These are phyloP conservation scores for Taphrina betulina DNA, from an alignment of 1,139 yeast species.

Conservation along the genomic window DNA sequence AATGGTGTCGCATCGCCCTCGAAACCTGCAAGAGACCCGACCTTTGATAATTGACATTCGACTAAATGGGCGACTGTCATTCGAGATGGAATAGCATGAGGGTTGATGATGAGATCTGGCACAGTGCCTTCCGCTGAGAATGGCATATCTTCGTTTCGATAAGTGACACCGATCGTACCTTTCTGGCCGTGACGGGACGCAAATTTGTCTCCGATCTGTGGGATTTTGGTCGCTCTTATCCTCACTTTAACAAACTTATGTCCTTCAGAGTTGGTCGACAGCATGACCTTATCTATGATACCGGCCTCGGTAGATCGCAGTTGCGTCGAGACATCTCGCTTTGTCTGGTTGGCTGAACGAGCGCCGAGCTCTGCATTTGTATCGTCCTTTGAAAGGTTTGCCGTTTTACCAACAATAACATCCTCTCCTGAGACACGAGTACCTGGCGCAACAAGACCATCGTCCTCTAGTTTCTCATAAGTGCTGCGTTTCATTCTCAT, in stretches of 20 bases:
- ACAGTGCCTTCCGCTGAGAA: slow-evolving; percentile 94
- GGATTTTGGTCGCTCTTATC: slow-evolving; percentile 97
- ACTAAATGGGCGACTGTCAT: slow-evolving; percentile 99
- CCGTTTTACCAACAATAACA: slow-evolving; percentile 95
- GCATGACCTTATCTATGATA: slow-evolving; percentile 94
- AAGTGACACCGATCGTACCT: slow-evolving; percentile 99
- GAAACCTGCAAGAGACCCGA: slow-evolving; percentile 88
- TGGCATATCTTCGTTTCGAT: slow-evolving; percentile 98
- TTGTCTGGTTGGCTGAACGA: slow-evolving; percentile 95
- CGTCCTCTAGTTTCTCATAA: slow-evolving; percentile 95
- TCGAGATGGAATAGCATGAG: slow-evolving; percentile 99
- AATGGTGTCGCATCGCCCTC: slow-evolving; percentile 99
- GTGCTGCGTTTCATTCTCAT: slow-evolving; percentile 96
- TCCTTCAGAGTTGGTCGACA: slow-evolving; percentile 97
- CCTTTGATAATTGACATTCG: slow-evolving; percentile 94
- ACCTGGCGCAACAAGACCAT: slow-evolving; percentile 97
- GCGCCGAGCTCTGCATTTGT: slow-evolving; percentile 92
- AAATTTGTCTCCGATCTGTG: slow-evolving; percentile 98
- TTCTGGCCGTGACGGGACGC: slow-evolving; percentile 99
- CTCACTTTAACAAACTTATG: slow-evolving; percentile 95
- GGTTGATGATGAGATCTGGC: slow-evolving; percentile 95
- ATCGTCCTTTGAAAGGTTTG: slow-evolving; percentile 91
- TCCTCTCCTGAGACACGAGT: slow-evolving; percentile 98
- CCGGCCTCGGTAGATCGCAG: slow-evolving; percentile 95
- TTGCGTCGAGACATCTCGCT: slow-evolving; percentile 98